These are phyloP conservation scores for Phytophthora europaea DNA, from an alignment of 352 stramenopile genomes.

Conservation along the genomic window DNA sequence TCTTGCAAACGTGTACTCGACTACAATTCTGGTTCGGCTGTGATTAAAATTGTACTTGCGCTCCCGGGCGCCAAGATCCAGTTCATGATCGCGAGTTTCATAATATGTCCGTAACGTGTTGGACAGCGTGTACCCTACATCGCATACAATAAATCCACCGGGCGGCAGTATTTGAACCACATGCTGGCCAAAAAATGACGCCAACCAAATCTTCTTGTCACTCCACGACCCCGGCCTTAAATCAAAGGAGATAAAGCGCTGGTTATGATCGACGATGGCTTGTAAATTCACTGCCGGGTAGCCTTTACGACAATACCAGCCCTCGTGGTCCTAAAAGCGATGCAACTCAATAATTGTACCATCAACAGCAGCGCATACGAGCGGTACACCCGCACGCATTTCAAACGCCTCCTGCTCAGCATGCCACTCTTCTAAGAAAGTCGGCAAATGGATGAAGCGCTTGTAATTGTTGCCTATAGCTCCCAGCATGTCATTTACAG, in stretches of 20 bases:
- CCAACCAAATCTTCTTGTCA: constrained; percentile 7
- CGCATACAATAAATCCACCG: not conserved
- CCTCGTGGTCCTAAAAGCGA: constrained; percentile 6
- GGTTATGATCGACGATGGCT: not conserved
- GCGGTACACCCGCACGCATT: not conserved
- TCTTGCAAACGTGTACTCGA: not conserved
- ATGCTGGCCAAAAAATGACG: not conserved
- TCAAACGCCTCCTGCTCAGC: not conserved
- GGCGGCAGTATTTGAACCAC: not conserved
- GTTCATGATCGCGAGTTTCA: not conserved
- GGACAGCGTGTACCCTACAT: not conserved
- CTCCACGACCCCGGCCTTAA: not conserved
- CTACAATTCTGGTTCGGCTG: not conserved
- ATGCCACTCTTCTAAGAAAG: not conserved
- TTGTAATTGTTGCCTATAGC: not conserved
- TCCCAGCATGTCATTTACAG: constrained; percentile 1
- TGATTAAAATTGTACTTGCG: not conserved
- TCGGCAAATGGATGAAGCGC: not conserved
- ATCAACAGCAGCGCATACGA: constrained; percentile 10
- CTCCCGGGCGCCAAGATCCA: not conserved
- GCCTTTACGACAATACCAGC: constrained; percentile 4
- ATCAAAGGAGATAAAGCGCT: constrained; percentile 11
- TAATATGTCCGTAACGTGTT: not conserved
- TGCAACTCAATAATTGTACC: not conserved
- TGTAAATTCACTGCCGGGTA: constrained; percentile 12